Conservation (phyloP, 495 filamentous ascomycete genomes). For the Podospora pseudocomata region DNA sequence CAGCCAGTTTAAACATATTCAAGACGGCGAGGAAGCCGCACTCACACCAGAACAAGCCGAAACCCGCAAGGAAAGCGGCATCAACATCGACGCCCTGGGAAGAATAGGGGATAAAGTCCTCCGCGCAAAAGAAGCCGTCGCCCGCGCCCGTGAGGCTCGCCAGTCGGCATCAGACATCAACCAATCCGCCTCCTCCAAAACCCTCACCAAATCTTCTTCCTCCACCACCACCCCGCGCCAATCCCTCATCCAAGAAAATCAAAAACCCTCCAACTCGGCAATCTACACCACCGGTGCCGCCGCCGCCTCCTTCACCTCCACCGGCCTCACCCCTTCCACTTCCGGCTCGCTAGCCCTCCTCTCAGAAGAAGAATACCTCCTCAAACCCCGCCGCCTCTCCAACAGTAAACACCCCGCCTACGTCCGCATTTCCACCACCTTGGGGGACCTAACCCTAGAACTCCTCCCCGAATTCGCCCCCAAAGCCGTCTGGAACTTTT, state of each 20-base stretch:
- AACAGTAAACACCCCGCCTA: slow-evolving; percentile 64
- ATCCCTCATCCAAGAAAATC: slow-evolving; percentile 47
- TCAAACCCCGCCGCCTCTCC: slow-evolving; percentile 82
- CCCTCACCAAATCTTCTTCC: slow-evolving; percentile 26
- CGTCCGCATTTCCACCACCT: slow-evolving; percentile 77
- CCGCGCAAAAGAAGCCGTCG: slow-evolving; percentile 86
- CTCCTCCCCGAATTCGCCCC: slow-evolving; percentile 88
- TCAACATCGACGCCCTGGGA: slow-evolving; percentile 75
- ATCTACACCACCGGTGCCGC: slow-evolving; percentile 86
- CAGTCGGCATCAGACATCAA: slow-evolving; percentile 48
- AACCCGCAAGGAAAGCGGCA: slow-evolving; percentile 56
- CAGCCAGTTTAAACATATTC: slow-evolving; percentile 82
- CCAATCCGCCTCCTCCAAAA: slow-evolving; percentile 37
- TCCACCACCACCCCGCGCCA: slow-evolving; percentile 29
- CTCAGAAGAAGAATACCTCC: slow-evolving; percentile 92
- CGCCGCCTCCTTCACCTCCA: slow-evolving; percentile 92
- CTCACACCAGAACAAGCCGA: slow-evolving; percentile 49
- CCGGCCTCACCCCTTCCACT: slow-evolving; percentile 88
- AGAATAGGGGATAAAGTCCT: slow-evolving; percentile 79
- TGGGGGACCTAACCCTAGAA: slow-evolving; percentile 81
- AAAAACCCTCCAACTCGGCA: slow-evolving; percentile 75
- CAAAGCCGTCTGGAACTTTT: slow-evolving; percentile 94
- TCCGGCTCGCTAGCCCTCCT: slow-evolving; percentile 77
- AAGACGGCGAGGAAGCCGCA: slow-evolving; percentile 71
- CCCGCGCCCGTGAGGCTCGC: slow-evolving; percentile 61